Percentiles rank a stretch among this genome's conserved stretches.
phyloP scores from a whole-genome alignment of 257 asterid genomes.

The Sherardia arvensis region DNA sequence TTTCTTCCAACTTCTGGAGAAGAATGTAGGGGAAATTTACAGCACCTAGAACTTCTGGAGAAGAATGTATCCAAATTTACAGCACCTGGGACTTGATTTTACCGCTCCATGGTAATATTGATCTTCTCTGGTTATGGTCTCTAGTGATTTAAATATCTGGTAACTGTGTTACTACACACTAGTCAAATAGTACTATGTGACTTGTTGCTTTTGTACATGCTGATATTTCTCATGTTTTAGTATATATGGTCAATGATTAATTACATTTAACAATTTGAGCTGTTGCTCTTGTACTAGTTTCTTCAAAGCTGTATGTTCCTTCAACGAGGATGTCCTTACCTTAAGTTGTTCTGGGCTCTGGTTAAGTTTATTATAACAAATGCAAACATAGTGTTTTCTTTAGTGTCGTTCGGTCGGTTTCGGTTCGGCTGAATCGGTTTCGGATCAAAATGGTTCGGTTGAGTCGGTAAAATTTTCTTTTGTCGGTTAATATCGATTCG shows the following conservation, averaged over 20 bases:
- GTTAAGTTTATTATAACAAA: not conserved
- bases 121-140: not conserved
- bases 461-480: too few species aligned
- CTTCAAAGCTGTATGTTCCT: not conserved
- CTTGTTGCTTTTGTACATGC: not conserved
- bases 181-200: not conserved
- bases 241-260: not conserved
- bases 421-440: too few species aligned
- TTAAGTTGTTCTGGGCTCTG: not conserved
- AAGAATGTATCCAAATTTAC: not conserved
- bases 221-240: not conserved
- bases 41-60: not conserved
- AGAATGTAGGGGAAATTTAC: not conserved
- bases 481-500: too few species aligned
- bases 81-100: not conserved
- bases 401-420: too few species aligned
- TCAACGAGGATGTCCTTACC: not conserved
- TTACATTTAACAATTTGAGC: not conserved
- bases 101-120: not conserved
- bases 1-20: not conserved
- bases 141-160: conserved; percentile 6
- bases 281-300: not conserved
- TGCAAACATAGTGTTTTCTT: too few species aligned
- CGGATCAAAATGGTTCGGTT: too few species aligned
- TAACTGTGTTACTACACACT: not conserved